Conservation (phyloP, 129 eudicot genomes). For the Flaveria trinervia region DNA sequence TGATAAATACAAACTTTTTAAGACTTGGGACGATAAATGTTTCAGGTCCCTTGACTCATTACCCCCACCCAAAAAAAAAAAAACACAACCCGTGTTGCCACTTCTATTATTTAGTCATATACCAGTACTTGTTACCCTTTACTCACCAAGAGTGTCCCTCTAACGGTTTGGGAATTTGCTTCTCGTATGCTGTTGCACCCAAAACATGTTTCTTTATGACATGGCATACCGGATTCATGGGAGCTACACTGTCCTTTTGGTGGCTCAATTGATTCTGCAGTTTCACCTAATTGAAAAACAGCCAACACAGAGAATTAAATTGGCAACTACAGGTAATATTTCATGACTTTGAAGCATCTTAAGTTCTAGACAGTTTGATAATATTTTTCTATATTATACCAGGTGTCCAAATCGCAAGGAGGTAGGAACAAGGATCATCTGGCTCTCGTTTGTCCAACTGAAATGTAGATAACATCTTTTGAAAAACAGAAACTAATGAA, state of each 20-base stretch:
- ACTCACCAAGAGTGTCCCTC: constrained; percentile 91
- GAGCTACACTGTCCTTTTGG: constrained; percentile 71
- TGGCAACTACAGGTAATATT: constrained; percentile 4
- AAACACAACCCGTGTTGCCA: neutral
- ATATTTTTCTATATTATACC: constrained; percentile 41
- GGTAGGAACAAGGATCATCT: constrained; percentile 94
- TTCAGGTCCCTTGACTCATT: neutral
- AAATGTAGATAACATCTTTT: constrained; percentile 27
- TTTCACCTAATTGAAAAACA: constrained; percentile 63
- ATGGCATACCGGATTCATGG: constrained; percentile 56
- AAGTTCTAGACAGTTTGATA: neutral
- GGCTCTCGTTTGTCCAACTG: constrained; percentile 86
- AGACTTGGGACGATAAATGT: neutral
- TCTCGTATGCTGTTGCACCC: constrained; percentile 73
- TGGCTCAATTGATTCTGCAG: constrained; percentile 68
- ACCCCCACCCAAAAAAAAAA: neutral
- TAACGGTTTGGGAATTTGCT: constrained; percentile 66
- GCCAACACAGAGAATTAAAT: neutral
- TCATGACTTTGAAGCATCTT: neutral
- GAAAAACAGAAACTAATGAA: neutral
- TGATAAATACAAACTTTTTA: too few species aligned
- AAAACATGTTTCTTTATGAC: constrained; percentile 63
- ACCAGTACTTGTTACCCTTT: constrained; percentile 3
- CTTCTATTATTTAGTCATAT: neutral
- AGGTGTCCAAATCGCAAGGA: constrained; percentile 97